A percentile compares a stretch with the other conserved stretches of the same genome.
phyloP scores from a whole-genome alignment of 192 early-diverging fungal genomes.

The Kickxella alabastrina region DNA sequence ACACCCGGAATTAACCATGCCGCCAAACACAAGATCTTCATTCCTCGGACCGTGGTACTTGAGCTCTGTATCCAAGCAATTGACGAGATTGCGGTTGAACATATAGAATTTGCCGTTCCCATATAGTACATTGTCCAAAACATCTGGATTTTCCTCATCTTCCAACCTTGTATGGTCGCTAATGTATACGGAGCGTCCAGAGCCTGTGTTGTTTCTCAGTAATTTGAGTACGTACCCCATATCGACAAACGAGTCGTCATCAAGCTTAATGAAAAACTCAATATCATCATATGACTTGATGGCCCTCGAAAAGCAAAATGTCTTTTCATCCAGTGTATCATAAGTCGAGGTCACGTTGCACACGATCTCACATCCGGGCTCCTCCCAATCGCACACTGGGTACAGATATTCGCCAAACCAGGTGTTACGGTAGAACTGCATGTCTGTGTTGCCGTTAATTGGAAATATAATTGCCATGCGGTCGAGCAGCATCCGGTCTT shows the following conservation, averaged over 20 bases:
- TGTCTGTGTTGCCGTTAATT: conserved; percentile 22
- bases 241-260: conserved; percentile 27
- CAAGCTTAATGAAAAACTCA: conserved; percentile 38
- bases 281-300: conserved; percentile 13
- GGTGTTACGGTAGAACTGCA: conserved; percentile 21
- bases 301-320: conserved; percentile 14
- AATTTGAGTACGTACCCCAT: conserved; percentile 10
- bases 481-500: too few species aligned
- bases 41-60: conserved; percentile 1
- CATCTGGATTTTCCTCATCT: neutral
- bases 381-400: conserved; percentile 27
- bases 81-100: conserved; percentile 9
- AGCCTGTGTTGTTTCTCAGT: conserved; percentile 9
- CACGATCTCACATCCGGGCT: conserved; percentile 9
- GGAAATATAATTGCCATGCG: conserved; percentile 18
- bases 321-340: conserved; percentile 21
- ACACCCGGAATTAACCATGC: conserved; percentile 2
- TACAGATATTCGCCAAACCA: conserved; percentile 28
- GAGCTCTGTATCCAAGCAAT: conserved; percentile 1
- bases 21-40: conserved; percentile 8
- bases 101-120: conserved; percentile 16
- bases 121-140: neutral
- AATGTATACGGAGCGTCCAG: conserved; percentile 10
- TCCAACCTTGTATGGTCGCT: conserved; percentile 27
- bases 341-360: conserved; percentile 25